These are phyloP conservation scores for Durusdinium trenchii DNA, from an alignment of 73 alveolate genomes.

Conservation along the genomic window DNA sequence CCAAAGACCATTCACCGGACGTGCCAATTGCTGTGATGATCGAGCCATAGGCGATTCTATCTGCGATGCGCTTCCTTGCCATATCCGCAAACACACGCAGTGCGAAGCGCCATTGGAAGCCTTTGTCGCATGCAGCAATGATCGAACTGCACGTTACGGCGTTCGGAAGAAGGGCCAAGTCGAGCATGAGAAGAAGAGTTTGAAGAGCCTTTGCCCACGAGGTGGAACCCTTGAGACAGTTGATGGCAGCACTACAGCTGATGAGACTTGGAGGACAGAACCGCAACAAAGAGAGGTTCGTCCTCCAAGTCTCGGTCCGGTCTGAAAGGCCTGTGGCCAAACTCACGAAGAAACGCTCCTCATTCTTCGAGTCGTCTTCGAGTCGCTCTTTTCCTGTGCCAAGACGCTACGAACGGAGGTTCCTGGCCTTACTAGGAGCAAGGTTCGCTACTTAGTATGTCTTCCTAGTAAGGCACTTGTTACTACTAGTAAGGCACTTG, in stretches of 20 bases:
- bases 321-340: too few relatives aligned
- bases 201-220: conserved; percentile 37
- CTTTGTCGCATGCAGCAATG: conserved; percentile 63
- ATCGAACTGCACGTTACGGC: background rate
- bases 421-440: too few relatives aligned
- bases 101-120: conserved; percentile 77
- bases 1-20: conserved; percentile 18
- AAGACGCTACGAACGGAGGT: too few relatives aligned
- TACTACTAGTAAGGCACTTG: too few relatives aligned
- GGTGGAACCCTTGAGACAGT: background rate
- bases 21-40: conserved; percentile 2
- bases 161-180: background rate
- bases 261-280: conserved; percentile 32
- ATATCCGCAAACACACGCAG: background rate
- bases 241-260: conserved; percentile 31
- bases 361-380: too few relatives aligned
- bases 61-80: background rate
- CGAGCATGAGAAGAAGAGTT: background rate
- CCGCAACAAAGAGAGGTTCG: too few relatives aligned
- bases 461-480: too few relatives aligned
- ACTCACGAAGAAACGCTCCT: too few relatives aligned
- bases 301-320: too few relatives aligned
- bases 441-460: too few relatives aligned
- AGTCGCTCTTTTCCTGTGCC: too few relatives aligned
- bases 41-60: background rate